These are phyloP conservation scores for Penicillium digitatum DNA, from an alignment of 2,329 filamentous ascomycete species.

Conservation along the genomic window DNA sequence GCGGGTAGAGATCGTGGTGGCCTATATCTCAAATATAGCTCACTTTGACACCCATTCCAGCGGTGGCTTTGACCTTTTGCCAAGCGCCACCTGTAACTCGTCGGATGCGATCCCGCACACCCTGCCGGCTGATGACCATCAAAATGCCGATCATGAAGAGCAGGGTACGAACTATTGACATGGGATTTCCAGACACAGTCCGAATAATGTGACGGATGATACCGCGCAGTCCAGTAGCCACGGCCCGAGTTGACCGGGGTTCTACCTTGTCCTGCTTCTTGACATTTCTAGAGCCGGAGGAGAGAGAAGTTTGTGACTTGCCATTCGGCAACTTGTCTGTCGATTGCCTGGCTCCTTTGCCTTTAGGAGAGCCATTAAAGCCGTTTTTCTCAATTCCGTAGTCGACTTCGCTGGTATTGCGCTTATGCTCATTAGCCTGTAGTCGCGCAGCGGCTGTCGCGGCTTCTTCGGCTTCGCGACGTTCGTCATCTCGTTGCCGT, in stretches of 20 bases:
- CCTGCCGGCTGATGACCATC: constrained; percentile 68
- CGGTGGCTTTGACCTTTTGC: constrained; percentile 76
- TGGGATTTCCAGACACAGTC: constrained; percentile 52
- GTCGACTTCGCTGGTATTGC: constrained; percentile 62
- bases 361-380: constrained; percentile 33
- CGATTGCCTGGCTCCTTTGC: constrained; percentile 23
- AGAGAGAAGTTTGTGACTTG: constrained; percentile 31
- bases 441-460: constrained; percentile 41
- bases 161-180: constrained; percentile 59
- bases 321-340: constrained; percentile 27
- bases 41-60: constrained; percentile 96
- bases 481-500: constrained; percentile 46
- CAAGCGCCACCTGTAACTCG: constrained; percentile 66
- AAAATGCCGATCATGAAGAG: constrained; percentile 77
- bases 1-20: background rate
- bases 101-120: constrained; percentile 69
- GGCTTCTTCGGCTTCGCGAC: constrained; percentile 36
- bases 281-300: constrained; percentile 34
- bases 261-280: constrained; percentile 39
- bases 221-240: constrained; percentile 48
- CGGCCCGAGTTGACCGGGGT: constrained; percentile 39
- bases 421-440: constrained; percentile 42
- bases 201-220: constrained; percentile 50
- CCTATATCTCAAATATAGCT: constrained; percentile 69
- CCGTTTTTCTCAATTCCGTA: constrained; percentile 62